phyloP scores from a whole-genome alignment of 768 basidiomycete genomes.

The Cystobasidium onofrii region DNA sequence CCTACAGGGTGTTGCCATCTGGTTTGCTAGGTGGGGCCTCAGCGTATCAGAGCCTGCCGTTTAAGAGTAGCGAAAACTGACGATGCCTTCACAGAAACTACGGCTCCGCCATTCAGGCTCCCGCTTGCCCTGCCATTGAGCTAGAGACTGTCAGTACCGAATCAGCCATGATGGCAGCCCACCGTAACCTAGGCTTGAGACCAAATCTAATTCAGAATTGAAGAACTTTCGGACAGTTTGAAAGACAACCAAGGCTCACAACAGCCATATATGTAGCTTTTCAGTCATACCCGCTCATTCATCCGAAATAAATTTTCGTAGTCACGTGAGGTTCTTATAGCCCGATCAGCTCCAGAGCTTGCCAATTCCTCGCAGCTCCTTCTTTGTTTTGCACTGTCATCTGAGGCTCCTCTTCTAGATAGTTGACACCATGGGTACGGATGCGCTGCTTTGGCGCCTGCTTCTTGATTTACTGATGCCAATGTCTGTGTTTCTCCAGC shows the following conservation, averaged over 20 bases:
- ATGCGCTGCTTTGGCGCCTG: neutral
- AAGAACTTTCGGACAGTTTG: neutral
- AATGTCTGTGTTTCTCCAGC: too few species aligned
- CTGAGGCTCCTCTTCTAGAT: too few species aligned
- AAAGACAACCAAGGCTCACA: neutral
- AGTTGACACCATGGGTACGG: neutral
- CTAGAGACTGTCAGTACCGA: neutral
- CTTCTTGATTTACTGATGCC: neutral
- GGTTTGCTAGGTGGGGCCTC: neutral
- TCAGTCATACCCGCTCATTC: neutral
- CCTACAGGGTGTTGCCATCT: slow-evolving; percentile 9
- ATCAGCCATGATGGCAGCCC: neutral
- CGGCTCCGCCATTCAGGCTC: neutral
- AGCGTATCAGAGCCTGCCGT: too few species aligned
- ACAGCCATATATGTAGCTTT: neutral
- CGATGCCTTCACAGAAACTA: neutral
- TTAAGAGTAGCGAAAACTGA: neutral
- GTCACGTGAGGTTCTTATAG: too few species aligned
- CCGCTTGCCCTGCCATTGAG: slow-evolving; percentile 15
- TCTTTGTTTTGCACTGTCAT: too few species aligned
- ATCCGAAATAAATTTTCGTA: too few species aligned
- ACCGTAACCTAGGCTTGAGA: neutral
- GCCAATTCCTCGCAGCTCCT: too few species aligned
- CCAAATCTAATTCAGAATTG: neutral
- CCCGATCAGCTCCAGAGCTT: too few species aligned